Evolutionary conservation across 805 yeast genomes (phyloP).

Genomic region (Sungouiella blattae): DNA sequence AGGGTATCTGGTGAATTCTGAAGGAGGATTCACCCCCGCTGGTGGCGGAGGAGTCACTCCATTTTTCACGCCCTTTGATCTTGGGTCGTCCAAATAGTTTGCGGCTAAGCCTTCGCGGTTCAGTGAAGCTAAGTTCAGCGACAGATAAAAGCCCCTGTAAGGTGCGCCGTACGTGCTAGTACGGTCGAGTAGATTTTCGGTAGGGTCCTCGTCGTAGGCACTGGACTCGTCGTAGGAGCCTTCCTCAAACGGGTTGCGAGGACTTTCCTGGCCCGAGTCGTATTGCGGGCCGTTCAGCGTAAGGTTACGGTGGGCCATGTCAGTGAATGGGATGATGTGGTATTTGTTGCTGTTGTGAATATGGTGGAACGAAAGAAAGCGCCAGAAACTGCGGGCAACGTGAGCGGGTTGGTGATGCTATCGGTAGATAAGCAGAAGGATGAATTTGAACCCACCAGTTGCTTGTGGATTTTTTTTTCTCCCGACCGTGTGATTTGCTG

Average conservation of each 20-base stretch:
- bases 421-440: too few species aligned
- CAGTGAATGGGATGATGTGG: background rate
- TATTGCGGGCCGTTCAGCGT: conserved; percentile 11
- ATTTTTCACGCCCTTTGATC: too few species aligned
- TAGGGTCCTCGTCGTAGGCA: conserved; percentile 5
- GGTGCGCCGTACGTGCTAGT: background rate
- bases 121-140: background rate
- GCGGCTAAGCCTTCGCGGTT: too few species aligned
- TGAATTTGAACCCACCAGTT: too few species aligned
- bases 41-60: background rate
- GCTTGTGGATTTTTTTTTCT: too few species aligned
- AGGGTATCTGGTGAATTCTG: conserved; percentile 18
- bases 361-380: too few species aligned
- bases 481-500: too few species aligned
- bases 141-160: background rate
- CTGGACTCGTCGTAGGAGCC: conserved; percentile 9
- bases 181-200: background rate
- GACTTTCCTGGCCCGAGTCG: conserved; percentile 1
- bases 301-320: conserved; percentile 14
- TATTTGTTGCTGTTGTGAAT: too few species aligned
- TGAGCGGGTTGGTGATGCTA: too few species aligned
- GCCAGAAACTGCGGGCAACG: too few species aligned
- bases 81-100: too few species aligned
- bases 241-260: conserved; percentile 7
- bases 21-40: background rate